These are phyloP conservation scores for Haplosporangium gracile DNA, from an alignment of 192 early-diverging fungal species.

Conservation along the genomic window DNA sequence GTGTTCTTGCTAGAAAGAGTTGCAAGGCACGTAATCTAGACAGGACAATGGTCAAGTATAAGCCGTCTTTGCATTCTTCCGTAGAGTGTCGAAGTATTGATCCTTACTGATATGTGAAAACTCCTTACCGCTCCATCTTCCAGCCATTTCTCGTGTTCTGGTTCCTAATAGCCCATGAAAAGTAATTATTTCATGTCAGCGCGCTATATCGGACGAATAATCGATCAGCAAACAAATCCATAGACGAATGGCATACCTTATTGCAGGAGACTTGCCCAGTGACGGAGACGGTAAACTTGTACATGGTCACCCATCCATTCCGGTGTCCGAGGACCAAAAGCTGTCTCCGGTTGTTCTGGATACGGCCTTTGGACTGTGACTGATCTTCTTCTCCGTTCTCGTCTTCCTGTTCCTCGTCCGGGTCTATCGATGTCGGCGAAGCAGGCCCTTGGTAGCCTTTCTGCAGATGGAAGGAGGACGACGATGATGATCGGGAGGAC, in stretches of 20 bases:
- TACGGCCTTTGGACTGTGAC: background rate
- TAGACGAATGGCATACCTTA: slow-evolving; percentile 16
- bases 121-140: slow-evolving; percentile 26
- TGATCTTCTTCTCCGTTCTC: slow-evolving; percentile 12
- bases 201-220: too few relatives aligned
- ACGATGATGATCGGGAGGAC: slow-evolving; percentile 32
- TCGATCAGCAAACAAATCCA: background rate
- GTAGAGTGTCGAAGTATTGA: background rate
- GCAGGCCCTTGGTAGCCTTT: slow-evolving; percentile 11
- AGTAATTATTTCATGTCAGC: background rate
- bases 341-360: slow-evolving; percentile 48
- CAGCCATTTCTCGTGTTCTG: slow-evolving; percentile 24
- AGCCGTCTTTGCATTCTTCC: background rate
- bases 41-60: background rate
- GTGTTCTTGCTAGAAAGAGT: slow-evolving; percentile 39
- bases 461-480: slow-evolving; percentile 26
- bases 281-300: slow-evolving; percentile 46
- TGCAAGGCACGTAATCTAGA: slow-evolving; percentile 44
- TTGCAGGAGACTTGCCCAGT: slow-evolving; percentile 42
- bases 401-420: slow-evolving; percentile 27
- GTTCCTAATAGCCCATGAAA: slow-evolving; percentile 5
- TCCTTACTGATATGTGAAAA: background rate
- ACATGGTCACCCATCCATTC: slow-evolving; percentile 43
- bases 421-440: slow-evolving; percentile 12
- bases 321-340: slow-evolving; percentile 51